Base-by-base conservation (phyloP, 2,329 filamentous ascomycete species). In the Botrytis squamosa region DNA sequence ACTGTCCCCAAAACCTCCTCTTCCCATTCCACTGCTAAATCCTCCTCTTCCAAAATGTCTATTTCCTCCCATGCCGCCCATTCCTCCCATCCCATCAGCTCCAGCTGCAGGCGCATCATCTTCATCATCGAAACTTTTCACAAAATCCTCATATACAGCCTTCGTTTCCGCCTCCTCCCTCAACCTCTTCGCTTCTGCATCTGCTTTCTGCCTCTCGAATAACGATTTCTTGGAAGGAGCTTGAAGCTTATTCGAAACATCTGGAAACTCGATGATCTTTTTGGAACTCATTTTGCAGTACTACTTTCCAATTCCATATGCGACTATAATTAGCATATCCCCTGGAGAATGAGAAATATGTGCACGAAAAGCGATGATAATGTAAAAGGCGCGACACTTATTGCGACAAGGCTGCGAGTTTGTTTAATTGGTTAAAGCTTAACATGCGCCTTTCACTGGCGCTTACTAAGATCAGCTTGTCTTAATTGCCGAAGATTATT, bases 121-220 rank as follows among this genome's bases (percentile, higher is more conserved):
- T 55, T 86, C 89, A 59, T 87, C 85, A 40, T 90, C 90, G 78
- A 93, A 93, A 72, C 88, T 94, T 83, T 95, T 95, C 73, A 96
- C 89, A 77, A 97, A 97, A 77, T 95, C 93, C 78, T 94, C 90
- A 82, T 95, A 93, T 0, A 94, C 93, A 38, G 93, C 94, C 36
- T 92, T 93, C 10, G 93, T 97, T 83, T 97, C 95, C 77, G 92
- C 93, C 79, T 92, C 92, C 82, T 97, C 95, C 77, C 93, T 89
- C 78, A 89, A 88, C 74, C 93, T 91, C 84, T 97, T 97, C 38
- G 93, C 94, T 85, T 97, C 94, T 73, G 93, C 93, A 81, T 97
- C 94, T 74, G 93, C 93, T 82, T 93, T 94, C 82, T 97, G 93
- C 78, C 91, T 91, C 84, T 97, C 95, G 81, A 97, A 97, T 40